Evolutionary conservation across 148 eudicot genomes (phyloP).

Genomic region (Chenopodium quinoa): DNA sequence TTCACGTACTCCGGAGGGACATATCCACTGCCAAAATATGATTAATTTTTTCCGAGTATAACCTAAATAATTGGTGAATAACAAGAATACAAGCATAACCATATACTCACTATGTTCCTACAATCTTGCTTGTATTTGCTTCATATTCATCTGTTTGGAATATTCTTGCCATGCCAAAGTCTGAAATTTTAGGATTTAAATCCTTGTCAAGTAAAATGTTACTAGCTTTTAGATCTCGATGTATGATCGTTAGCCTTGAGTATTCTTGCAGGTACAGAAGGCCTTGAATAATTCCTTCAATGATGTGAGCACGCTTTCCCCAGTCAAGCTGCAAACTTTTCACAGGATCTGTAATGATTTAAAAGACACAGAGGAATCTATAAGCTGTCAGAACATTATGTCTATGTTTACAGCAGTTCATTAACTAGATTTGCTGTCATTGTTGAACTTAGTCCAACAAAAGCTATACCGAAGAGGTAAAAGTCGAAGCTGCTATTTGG

Average conservation of each 20-base stretch:
- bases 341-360: conserved; percentile 28
- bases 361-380: not conserved
- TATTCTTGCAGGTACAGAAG: conserved; percentile 51
- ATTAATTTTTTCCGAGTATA: not conserved
- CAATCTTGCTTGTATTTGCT: conserved; percentile 42
- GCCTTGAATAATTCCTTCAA: conserved; percentile 47
- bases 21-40: conserved; percentile 31
- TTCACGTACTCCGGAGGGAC: conserved; percentile 47
- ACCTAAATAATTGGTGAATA: not conserved
- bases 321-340: conserved; percentile 32
- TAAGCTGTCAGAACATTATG: too few relatives aligned
- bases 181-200: conserved; percentile 40
- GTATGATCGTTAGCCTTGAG: conserved; percentile 39
- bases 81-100: conserved; percentile 7
- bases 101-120: conserved; percentile 44
- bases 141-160: conserved; percentile 38
- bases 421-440: not conserved
- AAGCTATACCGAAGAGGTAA: conserved; percentile 37
- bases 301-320: conserved; percentile 37
- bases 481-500: conserved; percentile 44
- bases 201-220: conserved; percentile 36
- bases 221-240: conserved; percentile 42
- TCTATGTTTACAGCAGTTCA: not conserved
- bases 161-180: conserved; percentile 46
- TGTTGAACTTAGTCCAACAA: not conserved